These are phyloP conservation scores for Hortaea sp. DNA, from an alignment of 2,329 filamentous ascomycete genomes.

Conservation along the genomic window DNA sequence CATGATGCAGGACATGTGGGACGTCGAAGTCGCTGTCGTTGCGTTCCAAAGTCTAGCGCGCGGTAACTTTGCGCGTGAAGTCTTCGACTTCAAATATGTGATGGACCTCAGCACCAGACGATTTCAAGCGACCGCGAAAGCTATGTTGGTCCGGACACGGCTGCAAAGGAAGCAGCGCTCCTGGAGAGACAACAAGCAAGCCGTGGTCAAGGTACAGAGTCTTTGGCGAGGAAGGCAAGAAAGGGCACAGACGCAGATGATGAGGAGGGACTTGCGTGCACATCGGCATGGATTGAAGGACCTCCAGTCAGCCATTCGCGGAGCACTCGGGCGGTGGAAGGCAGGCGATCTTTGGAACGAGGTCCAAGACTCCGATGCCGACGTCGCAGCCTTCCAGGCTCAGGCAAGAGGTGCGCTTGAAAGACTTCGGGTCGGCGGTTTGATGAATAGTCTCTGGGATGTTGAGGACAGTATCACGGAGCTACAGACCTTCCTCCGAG, in stretches of 20 bases:
- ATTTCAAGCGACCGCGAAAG: slow-evolving; percentile 70
- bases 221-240: slow-evolving; percentile 59
- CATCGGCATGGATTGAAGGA: slow-evolving; percentile 37
- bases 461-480: slow-evolving; percentile 66
- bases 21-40: slow-evolving; percentile 64
- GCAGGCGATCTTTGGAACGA: slow-evolving; percentile 42
- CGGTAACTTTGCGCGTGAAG: slow-evolving; percentile 76
- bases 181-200: slow-evolving; percentile 57
- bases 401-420: slow-evolving; percentile 58
- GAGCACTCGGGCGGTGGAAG: slow-evolving; percentile 44
- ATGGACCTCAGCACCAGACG: slow-evolving; percentile 73
- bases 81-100: slow-evolving; percentile 68
- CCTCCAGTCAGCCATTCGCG: slow-evolving; percentile 33
- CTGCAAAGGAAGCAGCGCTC: slow-evolving; percentile 53
- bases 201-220: slow-evolving; percentile 73
- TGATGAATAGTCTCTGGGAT: slow-evolving; percentile 87
- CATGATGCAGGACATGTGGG: slow-evolving; percentile 84
- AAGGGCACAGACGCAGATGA: slow-evolving; percentile 33
- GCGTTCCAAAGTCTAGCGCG: slow-evolving; percentile 80
- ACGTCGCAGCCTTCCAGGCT: slow-evolving; percentile 30
- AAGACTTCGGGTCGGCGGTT: slow-evolving; percentile 63
- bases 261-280: slow-evolving; percentile 37
- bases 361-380: slow-evolving; percentile 26
- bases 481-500: slow-evolving; percentile 62
- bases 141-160: slow-evolving; percentile 59